Percentiles rank a stretch among this genome's conserved stretches.
Conservation (phyloP, 805 yeast genomes). For the Nakazawaea ernobii region DNA sequence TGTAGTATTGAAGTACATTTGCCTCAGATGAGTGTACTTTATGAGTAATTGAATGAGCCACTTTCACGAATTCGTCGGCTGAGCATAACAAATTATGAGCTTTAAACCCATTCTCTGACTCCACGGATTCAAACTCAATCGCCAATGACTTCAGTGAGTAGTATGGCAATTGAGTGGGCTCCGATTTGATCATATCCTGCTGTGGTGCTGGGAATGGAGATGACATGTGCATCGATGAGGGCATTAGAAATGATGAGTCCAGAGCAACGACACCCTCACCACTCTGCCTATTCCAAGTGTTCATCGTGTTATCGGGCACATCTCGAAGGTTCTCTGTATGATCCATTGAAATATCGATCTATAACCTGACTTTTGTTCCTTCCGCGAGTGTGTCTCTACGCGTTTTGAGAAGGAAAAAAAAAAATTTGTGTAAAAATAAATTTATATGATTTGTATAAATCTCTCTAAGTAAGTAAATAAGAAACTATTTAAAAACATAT, state of each 20-base stretch:
- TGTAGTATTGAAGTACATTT: slow-evolving; percentile 22
- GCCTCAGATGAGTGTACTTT: slow-evolving; percentile 12
- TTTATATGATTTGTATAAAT: too few species aligned
- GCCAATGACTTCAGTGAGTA: neutral
- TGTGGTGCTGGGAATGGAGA: neutral
- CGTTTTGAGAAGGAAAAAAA: too few species aligned
- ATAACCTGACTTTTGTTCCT: too few species aligned
- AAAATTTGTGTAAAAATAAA: too few species aligned
- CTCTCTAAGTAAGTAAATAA: too few species aligned
- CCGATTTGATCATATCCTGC: neutral
- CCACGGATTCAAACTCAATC: neutral
- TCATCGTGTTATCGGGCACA: too few species aligned
- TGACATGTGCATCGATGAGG: neutral
- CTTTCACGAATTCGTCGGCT: slow-evolving; percentile 1
- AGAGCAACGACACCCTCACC: too few species aligned
- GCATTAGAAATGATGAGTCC: neutral
- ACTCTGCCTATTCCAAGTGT: neutral
- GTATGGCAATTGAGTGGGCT: neutral
- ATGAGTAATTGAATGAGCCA: neutral
- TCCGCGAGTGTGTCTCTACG: too few species aligned
- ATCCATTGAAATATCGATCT: too few species aligned
- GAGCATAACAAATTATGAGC: slow-evolving; percentile 3
- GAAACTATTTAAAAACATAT: too few species aligned
- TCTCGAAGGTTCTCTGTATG: too few species aligned
- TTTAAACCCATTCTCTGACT: neutral